Percentiles rank a stretch among this genome's conserved stretches.
Conservation (phyloP, 2,329 filamentous ascomycete species). For the Aspergillus caelatus region DNA sequence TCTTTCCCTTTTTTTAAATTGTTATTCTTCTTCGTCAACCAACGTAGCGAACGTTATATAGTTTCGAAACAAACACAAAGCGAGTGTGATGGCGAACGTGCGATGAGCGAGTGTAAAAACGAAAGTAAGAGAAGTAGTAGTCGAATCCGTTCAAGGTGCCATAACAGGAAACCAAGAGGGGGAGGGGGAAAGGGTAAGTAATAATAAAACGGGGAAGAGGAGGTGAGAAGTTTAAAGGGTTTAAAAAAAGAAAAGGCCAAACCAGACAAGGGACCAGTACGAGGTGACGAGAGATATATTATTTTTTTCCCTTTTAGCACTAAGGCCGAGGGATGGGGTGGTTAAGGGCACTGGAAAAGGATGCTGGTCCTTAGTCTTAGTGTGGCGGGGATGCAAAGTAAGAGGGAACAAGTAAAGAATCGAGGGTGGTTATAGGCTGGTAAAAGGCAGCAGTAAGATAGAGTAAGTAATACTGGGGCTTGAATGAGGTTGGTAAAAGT, state of each 20-base stretch:
- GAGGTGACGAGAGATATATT: slow-evolving; percentile 26
- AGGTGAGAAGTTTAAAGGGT: slow-evolving; percentile 14
- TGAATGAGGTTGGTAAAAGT: slow-evolving; percentile 4
- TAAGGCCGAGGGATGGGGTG: slow-evolving; percentile 20
- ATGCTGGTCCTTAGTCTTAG: slow-evolving; percentile 20
- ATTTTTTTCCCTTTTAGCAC: slow-evolving; percentile 19
- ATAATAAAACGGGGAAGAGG: slow-evolving; percentile 16
- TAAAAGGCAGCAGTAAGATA: neutral
- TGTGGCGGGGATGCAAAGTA: slow-evolving; percentile 21
- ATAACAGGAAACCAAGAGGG: slow-evolving; percentile 28
- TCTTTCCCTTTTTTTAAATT: slow-evolving; percentile 11
- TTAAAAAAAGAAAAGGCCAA: slow-evolving; percentile 17
- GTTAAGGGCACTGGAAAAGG: slow-evolving; percentile 13
- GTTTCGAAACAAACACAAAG: slow-evolving; percentile 38
- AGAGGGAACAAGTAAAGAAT: slow-evolving; percentile 1
- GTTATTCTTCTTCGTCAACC: slow-evolving; percentile 20
- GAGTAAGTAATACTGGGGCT: slow-evolving; percentile 2
- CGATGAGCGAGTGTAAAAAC: slow-evolving; percentile 35
- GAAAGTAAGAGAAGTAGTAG: slow-evolving; percentile 18
- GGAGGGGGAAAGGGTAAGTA: slow-evolving; percentile 19
- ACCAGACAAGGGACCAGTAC: slow-evolving; percentile 15
- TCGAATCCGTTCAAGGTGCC: slow-evolving; percentile 32
- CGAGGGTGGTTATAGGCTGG: slow-evolving; percentile 4
- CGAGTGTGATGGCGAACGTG: slow-evolving; percentile 43
- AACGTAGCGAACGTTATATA: slow-evolving; percentile 44